phyloP scores from a whole-genome alignment of 768 basidiomycete species.

The Paxillus involutus region DNA sequence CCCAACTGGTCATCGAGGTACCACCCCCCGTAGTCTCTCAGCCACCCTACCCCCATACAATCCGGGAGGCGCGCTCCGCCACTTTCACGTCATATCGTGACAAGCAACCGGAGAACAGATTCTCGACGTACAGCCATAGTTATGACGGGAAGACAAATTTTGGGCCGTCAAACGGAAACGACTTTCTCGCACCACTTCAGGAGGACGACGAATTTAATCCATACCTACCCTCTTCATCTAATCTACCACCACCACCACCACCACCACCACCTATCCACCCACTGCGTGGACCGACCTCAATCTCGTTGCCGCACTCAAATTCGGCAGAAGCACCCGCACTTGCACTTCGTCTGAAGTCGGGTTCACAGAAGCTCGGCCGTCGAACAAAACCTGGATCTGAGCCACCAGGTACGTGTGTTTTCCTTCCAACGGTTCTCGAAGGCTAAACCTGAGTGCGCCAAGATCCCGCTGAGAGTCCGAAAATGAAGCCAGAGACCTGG shows the following conservation, averaged over 20 bases:
- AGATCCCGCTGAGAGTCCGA: no score
- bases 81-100: constrained; percentile 21
- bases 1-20: constrained; percentile 31
- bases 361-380: not conserved
- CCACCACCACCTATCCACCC: not conserved
- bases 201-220: not conserved
- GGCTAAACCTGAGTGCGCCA: not conserved
- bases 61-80: no score
- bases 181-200: not conserved
- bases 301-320: no score
- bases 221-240: not conserved
- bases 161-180: not conserved
- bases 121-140: no score
- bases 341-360: not conserved
- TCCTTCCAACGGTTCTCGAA: no score
- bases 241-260: not conserved
- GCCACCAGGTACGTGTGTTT: not conserved
- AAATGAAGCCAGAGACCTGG: no score
- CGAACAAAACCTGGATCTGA: not conserved
- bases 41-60: no score
- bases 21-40: constrained; percentile 32
- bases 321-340: no score
- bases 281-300: not conserved
- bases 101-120: constrained; percentile 26
- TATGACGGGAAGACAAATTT: no score